These are phyloP conservation scores for Cladorrhinum sp. DNA, from an alignment of 2,329 filamentous ascomycete genomes.

Conservation along the genomic window DNA sequence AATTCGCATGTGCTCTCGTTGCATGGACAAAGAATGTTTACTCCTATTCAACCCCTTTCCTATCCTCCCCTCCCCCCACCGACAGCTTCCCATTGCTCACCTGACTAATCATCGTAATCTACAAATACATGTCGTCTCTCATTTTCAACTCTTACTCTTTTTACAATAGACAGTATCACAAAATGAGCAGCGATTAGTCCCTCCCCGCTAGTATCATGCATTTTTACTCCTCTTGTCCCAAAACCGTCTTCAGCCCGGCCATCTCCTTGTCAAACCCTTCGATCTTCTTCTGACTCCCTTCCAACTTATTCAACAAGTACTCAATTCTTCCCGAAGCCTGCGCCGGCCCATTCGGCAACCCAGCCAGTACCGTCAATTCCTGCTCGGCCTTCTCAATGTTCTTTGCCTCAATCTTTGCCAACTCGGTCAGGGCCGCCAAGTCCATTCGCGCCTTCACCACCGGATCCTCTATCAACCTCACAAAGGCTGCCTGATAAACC, in stretches of 20 bases:
- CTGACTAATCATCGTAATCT: background rate
- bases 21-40: background rate
- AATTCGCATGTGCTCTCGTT: too few relatives aligned
- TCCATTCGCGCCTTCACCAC: slow-evolving; percentile 73
- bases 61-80: background rate
- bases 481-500: slow-evolving; percentile 82
- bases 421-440: slow-evolving; percentile 64
- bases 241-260: slow-evolving; percentile 65
- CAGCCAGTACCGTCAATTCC: slow-evolving; percentile 70
- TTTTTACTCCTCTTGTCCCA: slow-evolving; percentile 39
- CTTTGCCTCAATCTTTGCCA: slow-evolving; percentile 68
- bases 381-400: slow-evolving; percentile 75
- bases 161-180: background rate
- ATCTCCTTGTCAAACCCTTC: slow-evolving; percentile 71
- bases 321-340: slow-evolving; percentile 64
- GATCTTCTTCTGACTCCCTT: slow-evolving; percentile 71
- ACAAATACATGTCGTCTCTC: background rate
- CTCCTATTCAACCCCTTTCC: background rate
- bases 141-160: background rate
- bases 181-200: background rate
- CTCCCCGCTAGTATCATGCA: too few relatives aligned
- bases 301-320: slow-evolving; percentile 73
- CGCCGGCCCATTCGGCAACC: slow-evolving; percentile 65
- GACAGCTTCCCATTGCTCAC: too few relatives aligned
- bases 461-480: slow-evolving; percentile 64